Evolutionary conservation across 805 yeast genomes (phyloP).

Genomic region (Candida maltosa): DNA sequence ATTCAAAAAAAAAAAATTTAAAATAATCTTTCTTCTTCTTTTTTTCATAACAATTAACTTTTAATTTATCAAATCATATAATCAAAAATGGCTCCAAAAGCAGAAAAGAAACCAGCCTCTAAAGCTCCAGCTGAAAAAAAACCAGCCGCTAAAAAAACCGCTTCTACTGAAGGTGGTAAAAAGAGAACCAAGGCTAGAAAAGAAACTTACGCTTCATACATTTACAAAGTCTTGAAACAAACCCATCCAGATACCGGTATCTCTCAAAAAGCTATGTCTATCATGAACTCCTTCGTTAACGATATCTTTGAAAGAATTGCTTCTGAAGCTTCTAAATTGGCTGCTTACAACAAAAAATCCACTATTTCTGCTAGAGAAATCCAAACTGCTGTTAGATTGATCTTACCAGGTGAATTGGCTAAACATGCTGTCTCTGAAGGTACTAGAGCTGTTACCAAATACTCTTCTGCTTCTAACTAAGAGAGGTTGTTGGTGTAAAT

Average conservation of each 20-base stretch:
- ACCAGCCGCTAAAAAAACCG: constrained; percentile 84
- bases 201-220: constrained; percentile 97
- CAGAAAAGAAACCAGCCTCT: constrained; percentile 81
- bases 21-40: constrained; percentile 1
- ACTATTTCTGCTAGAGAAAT: constrained; percentile 98
- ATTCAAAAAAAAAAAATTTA: not conserved
- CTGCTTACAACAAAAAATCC: constrained; percentile 97
- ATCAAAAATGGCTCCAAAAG: constrained; percentile 62
- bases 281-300: constrained; percentile 97
- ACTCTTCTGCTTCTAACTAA: constrained; percentile 63
- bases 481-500: not conserved
- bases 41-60: not conserved
- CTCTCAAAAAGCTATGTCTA: constrained; percentile 97
- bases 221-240: constrained; percentile 97
- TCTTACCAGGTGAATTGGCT: constrained; percentile 97
- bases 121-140: constrained; percentile 97
- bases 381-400: constrained; percentile 97
- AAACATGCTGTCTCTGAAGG: constrained; percentile 99
- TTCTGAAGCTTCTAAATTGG: constrained; percentile 95
- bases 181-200: constrained; percentile 94
- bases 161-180: constrained; percentile 75
- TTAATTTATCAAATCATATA: constrained; percentile 2
- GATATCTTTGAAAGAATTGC: constrained; percentile 98
- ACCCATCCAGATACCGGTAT: constrained; percentile 99
- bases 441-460: constrained; percentile 96